Conservation (phyloP, 257 asterid genomes). For the Marsdenia floribunda region DNA sequence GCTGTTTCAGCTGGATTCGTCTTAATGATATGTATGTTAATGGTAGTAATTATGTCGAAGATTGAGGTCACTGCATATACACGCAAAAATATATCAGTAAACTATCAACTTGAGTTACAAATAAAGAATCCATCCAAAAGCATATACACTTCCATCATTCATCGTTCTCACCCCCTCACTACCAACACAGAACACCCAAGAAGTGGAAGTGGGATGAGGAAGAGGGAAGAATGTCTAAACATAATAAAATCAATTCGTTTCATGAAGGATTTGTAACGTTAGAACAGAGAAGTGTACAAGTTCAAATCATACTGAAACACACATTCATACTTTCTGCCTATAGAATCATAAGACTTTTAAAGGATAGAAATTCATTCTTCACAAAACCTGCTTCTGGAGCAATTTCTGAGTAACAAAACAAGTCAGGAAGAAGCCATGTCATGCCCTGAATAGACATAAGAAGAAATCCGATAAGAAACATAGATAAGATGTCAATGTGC, state of each 20-base stretch:
- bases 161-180: not conserved
- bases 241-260: not conserved
- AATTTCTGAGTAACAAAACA: conserved; percentile 95
- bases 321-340: not conserved
- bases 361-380: not conserved
- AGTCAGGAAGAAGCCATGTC: conserved; percentile 97
- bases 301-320: not conserved
- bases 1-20: conserved; percentile 40
- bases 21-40: conserved; percentile 79
- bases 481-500: not conserved
- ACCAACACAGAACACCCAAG: not conserved
- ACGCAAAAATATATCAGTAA: not conserved
- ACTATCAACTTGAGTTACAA: not conserved
- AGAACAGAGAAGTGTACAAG: not conserved
- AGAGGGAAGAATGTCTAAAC: not conserved
- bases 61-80: conserved; percentile 71
- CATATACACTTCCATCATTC: not conserved
- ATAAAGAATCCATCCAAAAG: not conserved
- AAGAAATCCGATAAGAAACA: conserved; percentile 9
- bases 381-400: conserved; percentile 67
- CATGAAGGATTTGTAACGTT: not conserved
- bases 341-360: not conserved
- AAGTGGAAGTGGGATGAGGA: not conserved
- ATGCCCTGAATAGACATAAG: conserved; percentile 55
- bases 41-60: conserved; percentile 65